Percentiles rank a stretch among this genome's conserved stretches.
These are phyloP conservation scores for Bolboschoenoplectus hybrid DNA, from an alignment of 202 grass and related monocot species.

Conservation along the genomic window DNA sequence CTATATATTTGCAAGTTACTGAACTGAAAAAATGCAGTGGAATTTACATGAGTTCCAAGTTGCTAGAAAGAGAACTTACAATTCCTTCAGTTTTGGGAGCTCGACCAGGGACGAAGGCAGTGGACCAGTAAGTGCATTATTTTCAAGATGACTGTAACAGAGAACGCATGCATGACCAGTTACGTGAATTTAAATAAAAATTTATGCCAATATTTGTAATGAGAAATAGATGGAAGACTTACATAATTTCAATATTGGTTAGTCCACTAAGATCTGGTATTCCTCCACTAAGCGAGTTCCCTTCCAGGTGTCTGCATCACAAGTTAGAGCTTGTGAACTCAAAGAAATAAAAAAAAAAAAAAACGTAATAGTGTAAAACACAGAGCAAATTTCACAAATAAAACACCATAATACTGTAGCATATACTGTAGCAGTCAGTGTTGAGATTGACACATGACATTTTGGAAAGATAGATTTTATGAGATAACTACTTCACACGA, in stretches of 20 bases:
- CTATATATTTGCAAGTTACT: background rate
- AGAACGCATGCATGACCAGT: slow-evolving; percentile 9
- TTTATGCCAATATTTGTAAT: background rate
- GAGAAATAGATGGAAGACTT: slow-evolving; percentile 29
- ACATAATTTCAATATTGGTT: slow-evolving; percentile 32
- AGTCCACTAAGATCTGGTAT: slow-evolving; percentile 37
- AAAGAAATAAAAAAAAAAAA: background rate
- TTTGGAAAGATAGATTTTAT: too few species aligned
- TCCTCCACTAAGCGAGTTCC: slow-evolving; percentile 28
- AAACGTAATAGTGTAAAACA: background rate
- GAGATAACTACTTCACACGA: too few species aligned
- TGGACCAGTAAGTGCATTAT: slow-evolving; percentile 75
- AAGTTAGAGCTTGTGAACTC: background rate
- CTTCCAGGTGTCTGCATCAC: slow-evolving; percentile 35
- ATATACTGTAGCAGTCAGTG: too few species aligned
- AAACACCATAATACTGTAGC: background rate
- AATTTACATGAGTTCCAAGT: background rate
- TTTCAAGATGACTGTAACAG: slow-evolving; percentile 80
- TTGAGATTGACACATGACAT: too few species aligned
- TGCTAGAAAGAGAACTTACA: slow-evolving; percentile 66
- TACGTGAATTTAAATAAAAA: slow-evolving; percentile 13
- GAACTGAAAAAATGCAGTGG: background rate
- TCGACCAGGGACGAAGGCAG: slow-evolving; percentile 66
- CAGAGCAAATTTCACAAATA: background rate
- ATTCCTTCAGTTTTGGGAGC: slow-evolving; percentile 74